These are phyloP conservation scores for Tulasnella sp. DNA, from an alignment of 768 basidiomycete genomes.

Conservation along the genomic window DNA sequence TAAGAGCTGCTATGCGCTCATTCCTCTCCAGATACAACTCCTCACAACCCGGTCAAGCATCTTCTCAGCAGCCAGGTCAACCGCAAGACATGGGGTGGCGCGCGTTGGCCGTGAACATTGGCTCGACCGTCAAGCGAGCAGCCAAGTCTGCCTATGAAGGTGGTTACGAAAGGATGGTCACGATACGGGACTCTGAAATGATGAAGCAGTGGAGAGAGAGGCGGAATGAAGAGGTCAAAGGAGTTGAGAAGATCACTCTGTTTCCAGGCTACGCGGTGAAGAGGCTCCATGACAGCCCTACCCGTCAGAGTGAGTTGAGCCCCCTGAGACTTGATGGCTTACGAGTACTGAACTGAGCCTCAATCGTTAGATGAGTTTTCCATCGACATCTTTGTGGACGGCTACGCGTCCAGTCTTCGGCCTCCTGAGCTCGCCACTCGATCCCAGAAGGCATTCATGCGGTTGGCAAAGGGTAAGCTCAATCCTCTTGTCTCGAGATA, in stretches of 20 bases:
- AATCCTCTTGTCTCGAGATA: conserved; percentile 8
- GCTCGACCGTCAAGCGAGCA: conserved; percentile 11
- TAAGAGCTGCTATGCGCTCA: neutral
- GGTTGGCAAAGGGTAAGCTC: conserved; percentile 69
- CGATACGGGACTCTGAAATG: conserved; percentile 23
- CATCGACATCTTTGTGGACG: conserved; percentile 74
- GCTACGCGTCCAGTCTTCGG: conserved; percentile 67
- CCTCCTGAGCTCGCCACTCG: conserved; percentile 65
- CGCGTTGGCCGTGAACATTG: neutral
- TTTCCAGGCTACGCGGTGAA: conserved; percentile 85
- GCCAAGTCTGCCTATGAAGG: conserved; percentile 25
- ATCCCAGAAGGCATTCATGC: conserved; percentile 75
- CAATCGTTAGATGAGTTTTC: conserved; percentile 59
- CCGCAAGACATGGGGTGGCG: conserved; percentile 6
- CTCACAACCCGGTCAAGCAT: neutral
- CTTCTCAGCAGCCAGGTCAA: conserved; percentile 5
- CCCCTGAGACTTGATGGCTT: neutral
- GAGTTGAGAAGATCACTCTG: conserved; percentile 56
- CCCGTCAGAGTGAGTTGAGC: conserved; percentile 33
- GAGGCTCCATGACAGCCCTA: conserved; percentile 46
- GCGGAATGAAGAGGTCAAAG: conserved; percentile 38
- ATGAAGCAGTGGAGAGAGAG: conserved; percentile 23
- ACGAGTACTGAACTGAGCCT: neutral
- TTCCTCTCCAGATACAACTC: conserved; percentile 17
- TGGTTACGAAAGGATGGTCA: conserved; percentile 16